These are phyloP conservation scores for Dryadomyces quercivorus DNA, from an alignment of 2,329 filamentous ascomycete species.

Conservation along the genomic window DNA sequence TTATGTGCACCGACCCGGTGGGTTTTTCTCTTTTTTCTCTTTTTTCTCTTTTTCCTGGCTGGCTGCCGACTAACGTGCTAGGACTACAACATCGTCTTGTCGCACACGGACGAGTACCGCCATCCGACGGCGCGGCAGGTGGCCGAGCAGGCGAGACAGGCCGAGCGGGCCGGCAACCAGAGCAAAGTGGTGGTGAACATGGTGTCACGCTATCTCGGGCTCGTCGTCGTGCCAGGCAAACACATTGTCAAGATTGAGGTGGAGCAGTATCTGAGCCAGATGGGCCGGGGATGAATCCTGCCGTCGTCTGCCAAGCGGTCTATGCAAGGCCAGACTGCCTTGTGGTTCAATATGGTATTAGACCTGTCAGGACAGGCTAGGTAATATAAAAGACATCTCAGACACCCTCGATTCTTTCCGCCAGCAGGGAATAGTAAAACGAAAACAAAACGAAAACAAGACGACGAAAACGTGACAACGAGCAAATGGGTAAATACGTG, in stretches of 20 bases:
- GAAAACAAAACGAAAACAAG: background rate
- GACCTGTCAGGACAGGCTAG: too few species aligned
- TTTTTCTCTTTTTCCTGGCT: background rate
- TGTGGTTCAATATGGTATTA: too few species aligned
- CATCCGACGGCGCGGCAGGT: conserved; percentile 46
- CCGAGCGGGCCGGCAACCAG: conserved; percentile 16
- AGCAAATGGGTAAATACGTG: too few species aligned
- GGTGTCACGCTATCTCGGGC: conserved; percentile 74
- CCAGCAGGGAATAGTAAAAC: background rate
- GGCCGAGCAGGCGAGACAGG: conserved; percentile 22
- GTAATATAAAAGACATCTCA: too few species aligned
- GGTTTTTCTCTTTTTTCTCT: conserved; percentile 14
- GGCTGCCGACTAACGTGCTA: conserved; percentile 27
- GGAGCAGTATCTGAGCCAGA: conserved; percentile 58
- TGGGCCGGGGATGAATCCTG: conserved; percentile 16
- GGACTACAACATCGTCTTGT: conserved; percentile 82
- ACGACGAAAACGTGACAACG: background rate
- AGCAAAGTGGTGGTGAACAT: conserved; percentile 52
- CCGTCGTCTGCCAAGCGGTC: too few species aligned
- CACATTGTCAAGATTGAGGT: conserved; percentile 82
- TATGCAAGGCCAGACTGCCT: too few species aligned
- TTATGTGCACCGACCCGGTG: conserved; percentile 92
- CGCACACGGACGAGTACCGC: conserved; percentile 81
- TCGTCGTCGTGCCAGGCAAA: conserved; percentile 79
- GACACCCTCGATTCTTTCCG: background rate